Evolutionary conservation across 2,329 filamentous ascomycete species (phyloP).

Genomic region (Lecanicillium sp.): DNA sequence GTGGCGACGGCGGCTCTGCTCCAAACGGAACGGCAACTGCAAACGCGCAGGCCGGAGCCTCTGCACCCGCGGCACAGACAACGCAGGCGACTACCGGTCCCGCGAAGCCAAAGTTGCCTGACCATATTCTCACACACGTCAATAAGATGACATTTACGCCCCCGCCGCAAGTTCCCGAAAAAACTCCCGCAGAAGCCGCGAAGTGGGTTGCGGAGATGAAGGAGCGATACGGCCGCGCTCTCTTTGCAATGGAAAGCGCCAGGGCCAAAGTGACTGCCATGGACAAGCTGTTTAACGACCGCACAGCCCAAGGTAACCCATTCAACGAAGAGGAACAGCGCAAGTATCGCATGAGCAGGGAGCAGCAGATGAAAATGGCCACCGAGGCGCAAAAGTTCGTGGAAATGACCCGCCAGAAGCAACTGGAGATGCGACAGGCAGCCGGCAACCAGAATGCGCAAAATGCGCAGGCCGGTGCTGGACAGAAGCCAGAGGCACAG

Average conservation of each 20-base stretch:
- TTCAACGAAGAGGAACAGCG: constrained; percentile 40
- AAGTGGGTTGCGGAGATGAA: constrained; percentile 43
- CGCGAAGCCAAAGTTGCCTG: constrained; percentile 26
- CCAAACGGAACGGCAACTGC: constrained; percentile 4
- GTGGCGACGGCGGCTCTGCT: neutral
- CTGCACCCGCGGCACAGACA: constrained; percentile 9
- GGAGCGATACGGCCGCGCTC: constrained; percentile 36
- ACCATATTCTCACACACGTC: constrained; percentile 38
- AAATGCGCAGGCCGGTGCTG: neutral
- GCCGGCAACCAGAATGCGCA: constrained; percentile 14
- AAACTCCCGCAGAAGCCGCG: constrained; percentile 31
- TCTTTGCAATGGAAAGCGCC: constrained; percentile 41
- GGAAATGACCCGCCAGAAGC: constrained; percentile 38
- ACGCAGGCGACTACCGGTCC: no score
- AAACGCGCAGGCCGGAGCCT: neutral
- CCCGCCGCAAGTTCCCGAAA: constrained; percentile 33
- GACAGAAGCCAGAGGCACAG: constrained; percentile 13
- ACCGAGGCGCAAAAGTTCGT: constrained; percentile 40
- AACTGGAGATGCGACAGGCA: constrained; percentile 29
- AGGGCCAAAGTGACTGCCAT: constrained; percentile 32
- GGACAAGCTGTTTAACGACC: constrained; percentile 34
- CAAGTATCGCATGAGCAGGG: constrained; percentile 34
- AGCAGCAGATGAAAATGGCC: constrained; percentile 35
- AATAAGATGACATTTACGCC: constrained; percentile 39
- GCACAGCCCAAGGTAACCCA: constrained; percentile 33